Evolutionary conservation across 306 rosid genomes (phyloP).

Genomic region (Adenanthera pavonina): DNA sequence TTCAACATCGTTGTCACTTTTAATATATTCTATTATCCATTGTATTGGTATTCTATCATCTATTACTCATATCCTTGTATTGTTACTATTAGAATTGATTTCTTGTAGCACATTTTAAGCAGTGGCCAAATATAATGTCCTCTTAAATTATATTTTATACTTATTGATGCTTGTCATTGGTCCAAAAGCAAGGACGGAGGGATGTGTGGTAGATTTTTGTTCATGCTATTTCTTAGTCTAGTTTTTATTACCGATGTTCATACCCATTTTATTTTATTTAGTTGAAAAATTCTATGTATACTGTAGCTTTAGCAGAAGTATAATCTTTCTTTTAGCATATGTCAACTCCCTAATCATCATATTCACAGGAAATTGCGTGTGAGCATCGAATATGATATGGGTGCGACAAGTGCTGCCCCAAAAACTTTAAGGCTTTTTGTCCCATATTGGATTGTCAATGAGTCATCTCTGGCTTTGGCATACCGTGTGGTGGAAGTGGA

Average conservation of each 20-base stretch:
- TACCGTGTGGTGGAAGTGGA: slow-evolving; percentile 94
- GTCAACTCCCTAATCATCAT: slow-evolving; percentile 33
- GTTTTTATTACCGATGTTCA: background rate
- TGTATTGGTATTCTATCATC: background rate
- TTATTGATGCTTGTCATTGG: background rate
- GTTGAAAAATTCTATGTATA: slow-evolving; percentile 10
- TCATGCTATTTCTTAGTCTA: slow-evolving; percentile 3
- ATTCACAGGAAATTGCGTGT: slow-evolving; percentile 84
- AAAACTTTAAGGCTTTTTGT: slow-evolving; percentile 86
- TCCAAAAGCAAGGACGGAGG: background rate
- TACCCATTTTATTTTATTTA: background rate
- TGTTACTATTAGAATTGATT: background rate
- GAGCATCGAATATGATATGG: slow-evolving; percentile 92
- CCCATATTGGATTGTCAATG: slow-evolving; percentile 93
- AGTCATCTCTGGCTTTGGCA: slow-evolving; percentile 75
- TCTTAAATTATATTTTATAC: background rate
- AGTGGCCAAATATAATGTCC: background rate
- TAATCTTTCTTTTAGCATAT: slow-evolving; percentile 25
- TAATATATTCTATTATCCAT: background rate
- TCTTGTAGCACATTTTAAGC: background rate
- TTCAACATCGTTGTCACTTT: background rate
- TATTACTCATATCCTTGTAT: background rate
- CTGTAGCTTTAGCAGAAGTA: slow-evolving; percentile 3
- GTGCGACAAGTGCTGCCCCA: slow-evolving; percentile 88
- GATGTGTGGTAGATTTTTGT: background rate